phyloP scores from a whole-genome alignment of 352 stramenopile genomes.

The Globisporangium spiculum region DNA sequence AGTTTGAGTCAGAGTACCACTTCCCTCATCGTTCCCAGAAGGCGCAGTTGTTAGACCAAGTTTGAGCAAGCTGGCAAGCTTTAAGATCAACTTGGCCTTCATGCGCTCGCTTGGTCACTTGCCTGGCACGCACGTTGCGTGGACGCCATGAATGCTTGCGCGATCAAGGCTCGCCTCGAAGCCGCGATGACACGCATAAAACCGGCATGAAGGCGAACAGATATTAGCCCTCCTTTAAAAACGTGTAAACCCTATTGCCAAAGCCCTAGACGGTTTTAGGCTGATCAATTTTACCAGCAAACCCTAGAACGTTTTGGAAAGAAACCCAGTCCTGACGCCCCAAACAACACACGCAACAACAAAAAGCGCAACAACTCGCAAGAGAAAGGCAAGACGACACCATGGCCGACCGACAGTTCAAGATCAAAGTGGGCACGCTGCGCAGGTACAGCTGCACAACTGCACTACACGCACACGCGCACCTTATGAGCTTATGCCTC shows the following conservation, averaged over 20 bases:
- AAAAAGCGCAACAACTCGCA: background rate
- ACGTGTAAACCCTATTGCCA: too few species aligned
- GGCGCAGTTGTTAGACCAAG: background rate
- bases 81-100: background rate
- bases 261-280: too few species aligned
- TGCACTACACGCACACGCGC: background rate
- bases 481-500: background rate
- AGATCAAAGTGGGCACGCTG: conserved; percentile 82
- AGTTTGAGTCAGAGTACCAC: background rate
- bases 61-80: background rate
- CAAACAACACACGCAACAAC: background rate
- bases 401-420: conserved; percentile 72
- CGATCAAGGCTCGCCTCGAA: too few species aligned
- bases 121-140: background rate
- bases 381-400: background rate
- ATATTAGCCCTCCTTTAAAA: too few species aligned
- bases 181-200: too few species aligned
- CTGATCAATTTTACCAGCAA: too few species aligned
- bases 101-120: background rate
- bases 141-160: too few species aligned
- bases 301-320: too few species aligned
- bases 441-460: conserved; percentile 27
- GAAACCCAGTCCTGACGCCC: too few species aligned
- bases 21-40: background rate
- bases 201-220: too few species aligned